Conservation (phyloP, 805 yeast species). For the Sungouiella thailandica region DNA sequence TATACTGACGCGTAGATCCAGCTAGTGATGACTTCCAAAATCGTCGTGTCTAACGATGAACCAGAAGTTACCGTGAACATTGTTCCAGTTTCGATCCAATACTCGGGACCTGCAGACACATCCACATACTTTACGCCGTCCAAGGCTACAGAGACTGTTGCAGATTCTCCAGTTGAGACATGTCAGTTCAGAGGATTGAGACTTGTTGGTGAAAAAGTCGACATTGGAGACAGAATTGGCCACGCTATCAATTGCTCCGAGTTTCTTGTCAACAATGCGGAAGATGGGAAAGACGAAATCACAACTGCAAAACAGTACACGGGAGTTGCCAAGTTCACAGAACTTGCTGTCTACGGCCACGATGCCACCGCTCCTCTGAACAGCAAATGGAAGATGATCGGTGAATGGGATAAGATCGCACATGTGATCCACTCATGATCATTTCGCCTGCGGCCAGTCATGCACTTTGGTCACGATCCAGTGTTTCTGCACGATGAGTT, state of each 20-base stretch:
- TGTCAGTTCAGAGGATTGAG: conserved; percentile 15
- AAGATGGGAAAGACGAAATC: not conserved
- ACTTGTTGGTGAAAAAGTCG: conserved; percentile 8
- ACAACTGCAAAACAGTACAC: conserved; percentile 8
- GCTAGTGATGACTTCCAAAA: conserved; percentile 3
- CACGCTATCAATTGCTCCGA: conserved; percentile 9
- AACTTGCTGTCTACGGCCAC: conserved; percentile 11
- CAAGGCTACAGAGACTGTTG: conserved; percentile 3
- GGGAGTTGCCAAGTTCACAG: conserved; percentile 9
- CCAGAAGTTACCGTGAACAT: conserved; percentile 8
- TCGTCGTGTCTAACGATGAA: conserved; percentile 3
- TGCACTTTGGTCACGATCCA: not conserved
- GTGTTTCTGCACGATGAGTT: not conserved
- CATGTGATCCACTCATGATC: conserved; percentile 8
- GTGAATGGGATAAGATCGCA: conserved; percentile 13
- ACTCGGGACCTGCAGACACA: conserved; percentile 11
- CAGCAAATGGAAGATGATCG: conserved; percentile 11
- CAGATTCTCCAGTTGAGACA: conserved; percentile 2
- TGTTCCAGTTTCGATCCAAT: conserved; percentile 12
- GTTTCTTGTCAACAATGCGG: conserved; percentile 2
- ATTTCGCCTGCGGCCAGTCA: not conserved
- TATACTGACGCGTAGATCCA: too few relatives aligned
- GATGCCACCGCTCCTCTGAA: conserved; percentile 11
- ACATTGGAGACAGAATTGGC: conserved; percentile 7
- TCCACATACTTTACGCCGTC: conserved; percentile 9